A percentile compares a stretch with the other conserved stretches of the same genome.
These are phyloP conservation scores for Apiospora rasikravindrae DNA, from an alignment of 2,329 filamentous ascomycete species.

Conservation along the genomic window DNA sequence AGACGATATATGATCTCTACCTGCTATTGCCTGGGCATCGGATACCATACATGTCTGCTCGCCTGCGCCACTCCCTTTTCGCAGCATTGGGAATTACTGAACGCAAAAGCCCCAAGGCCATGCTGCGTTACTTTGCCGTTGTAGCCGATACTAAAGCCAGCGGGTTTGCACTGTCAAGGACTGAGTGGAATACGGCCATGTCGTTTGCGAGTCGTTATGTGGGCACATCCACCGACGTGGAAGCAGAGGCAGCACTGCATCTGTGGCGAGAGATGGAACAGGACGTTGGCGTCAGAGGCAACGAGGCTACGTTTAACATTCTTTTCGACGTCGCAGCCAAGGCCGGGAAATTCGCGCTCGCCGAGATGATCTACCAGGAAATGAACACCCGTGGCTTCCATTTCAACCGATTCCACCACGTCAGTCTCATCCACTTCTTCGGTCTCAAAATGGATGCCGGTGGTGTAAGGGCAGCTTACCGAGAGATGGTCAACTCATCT, in stretches of 20 bases:
- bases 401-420: constrained; percentile 80
- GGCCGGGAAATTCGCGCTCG: constrained; percentile 80
- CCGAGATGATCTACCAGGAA: constrained; percentile 83
- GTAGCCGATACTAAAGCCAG: constrained; percentile 81
- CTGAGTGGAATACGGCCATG: constrained; percentile 86
- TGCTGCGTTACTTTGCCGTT: constrained; percentile 82
- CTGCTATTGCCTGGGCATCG: constrained; percentile 55
- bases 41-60: constrained; percentile 54
- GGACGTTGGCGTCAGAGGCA: constrained; percentile 65
- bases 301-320: constrained; percentile 88
- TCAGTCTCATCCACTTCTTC: constrained; percentile 82
- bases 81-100: constrained; percentile 70
- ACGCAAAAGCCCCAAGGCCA: constrained; percentile 62
- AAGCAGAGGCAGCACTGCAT: constrained; percentile 72
- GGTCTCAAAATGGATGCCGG: constrained; percentile 76
- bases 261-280: constrained; percentile 93
- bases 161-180: constrained; percentile 68
- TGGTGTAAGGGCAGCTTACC: constrained; percentile 78
- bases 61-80: constrained; percentile 67
- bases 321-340: constrained; percentile 89
- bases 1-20: constrained; percentile 56
- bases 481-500: constrained; percentile 79
- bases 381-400: constrained; percentile 72
- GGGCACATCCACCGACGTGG: constrained; percentile 58
- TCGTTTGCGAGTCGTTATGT: constrained; percentile 78